Conservation (phyloP, 176 grass and related monocot genomes). For the Lolium multiflorum region DNA sequence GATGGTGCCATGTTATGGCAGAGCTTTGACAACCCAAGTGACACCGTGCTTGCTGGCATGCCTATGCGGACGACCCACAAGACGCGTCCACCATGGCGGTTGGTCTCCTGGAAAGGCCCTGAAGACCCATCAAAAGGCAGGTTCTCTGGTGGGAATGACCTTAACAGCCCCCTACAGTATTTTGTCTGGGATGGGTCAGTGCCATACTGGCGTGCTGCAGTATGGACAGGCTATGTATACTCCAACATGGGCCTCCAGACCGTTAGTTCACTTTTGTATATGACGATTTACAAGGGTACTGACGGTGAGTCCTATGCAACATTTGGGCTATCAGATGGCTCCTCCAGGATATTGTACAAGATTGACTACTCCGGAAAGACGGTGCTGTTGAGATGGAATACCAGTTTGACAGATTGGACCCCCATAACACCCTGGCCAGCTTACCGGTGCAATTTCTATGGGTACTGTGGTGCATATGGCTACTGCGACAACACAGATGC, state of each 20-base stretch:
- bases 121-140: constrained; percentile 39
- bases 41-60: constrained; percentile 41
- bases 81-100: background rate
- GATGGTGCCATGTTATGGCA: constrained; percentile 38
- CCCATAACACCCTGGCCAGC: fast-evolving
- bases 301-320: constrained; percentile 13
- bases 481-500: constrained; percentile 2
- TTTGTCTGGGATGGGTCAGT: constrained; percentile 24
- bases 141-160: constrained; percentile 30
- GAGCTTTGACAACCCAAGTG: constrained; percentile 50
- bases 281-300: background rate
- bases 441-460: background rate
- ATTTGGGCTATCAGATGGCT: constrained; percentile 22
- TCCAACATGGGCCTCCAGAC: background rate
- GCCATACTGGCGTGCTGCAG: background rate
- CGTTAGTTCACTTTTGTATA: background rate
- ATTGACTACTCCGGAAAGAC: constrained; percentile 10
- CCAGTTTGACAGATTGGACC: background rate
- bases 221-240: background rate
- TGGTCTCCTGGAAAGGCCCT: constrained; percentile 43
- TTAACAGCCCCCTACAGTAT: background rate
- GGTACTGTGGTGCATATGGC: background rate
- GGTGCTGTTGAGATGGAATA: background rate
- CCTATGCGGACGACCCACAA: constrained; percentile 17
- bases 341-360: background rate